These are phyloP conservation scores for Erodium texanum DNA, from an alignment of 441 rosid species.

Conservation along the genomic window DNA sequence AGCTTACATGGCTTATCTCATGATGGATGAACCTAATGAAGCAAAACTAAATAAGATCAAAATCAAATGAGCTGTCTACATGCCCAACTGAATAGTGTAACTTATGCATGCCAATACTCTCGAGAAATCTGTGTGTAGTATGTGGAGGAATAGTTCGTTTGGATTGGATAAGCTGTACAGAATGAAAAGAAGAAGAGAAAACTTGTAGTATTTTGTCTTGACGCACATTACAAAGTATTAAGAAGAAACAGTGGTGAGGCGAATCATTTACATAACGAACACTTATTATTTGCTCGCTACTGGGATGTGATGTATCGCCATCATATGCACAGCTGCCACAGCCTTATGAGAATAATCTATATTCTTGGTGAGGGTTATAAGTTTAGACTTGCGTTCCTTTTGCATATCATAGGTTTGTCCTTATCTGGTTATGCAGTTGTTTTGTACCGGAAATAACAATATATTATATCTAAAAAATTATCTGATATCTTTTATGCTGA, in stretches of 20 bases:
- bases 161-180: background rate
- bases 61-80: background rate
- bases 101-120: background rate
- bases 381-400: background rate
- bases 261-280: no score
- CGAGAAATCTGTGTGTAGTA: background rate
- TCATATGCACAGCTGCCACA: background rate
- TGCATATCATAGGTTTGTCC: background rate
- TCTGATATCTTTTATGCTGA: slow-evolving; percentile 3
- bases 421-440: background rate
- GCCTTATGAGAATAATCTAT: background rate
- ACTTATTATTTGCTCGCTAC: background rate
- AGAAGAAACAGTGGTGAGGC: background rate
- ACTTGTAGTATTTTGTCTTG: background rate
- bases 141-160: background rate
- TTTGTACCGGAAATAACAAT: background rate
- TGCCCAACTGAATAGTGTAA: background rate
- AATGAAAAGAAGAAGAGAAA: background rate
- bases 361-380: background rate
- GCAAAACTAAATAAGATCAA: background rate
- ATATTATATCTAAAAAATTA: background rate
- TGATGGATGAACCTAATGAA: background rate
- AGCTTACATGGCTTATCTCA: background rate
- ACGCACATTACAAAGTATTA: background rate
- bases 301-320: background rate